Evolutionary conservation across 148 eudicot genomes (phyloP), one percentile per base, ranked within the genome.

Genomic region (Rhododendron simsii): DNA sequence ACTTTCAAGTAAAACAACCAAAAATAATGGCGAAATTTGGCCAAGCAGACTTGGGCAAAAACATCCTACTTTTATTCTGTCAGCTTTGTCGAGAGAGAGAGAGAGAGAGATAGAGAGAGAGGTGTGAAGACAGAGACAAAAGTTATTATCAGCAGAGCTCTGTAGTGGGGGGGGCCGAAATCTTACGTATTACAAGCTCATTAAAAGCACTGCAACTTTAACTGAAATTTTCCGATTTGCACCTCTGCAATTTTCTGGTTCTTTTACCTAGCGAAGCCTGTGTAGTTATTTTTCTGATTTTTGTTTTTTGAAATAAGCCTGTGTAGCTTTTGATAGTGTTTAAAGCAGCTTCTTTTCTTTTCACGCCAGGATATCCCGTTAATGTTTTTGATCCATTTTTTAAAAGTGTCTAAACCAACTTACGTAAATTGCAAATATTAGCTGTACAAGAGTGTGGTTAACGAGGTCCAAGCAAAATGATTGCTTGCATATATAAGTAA

Each of bases 171-270:
- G 78, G 51, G n/a, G n/a, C 16, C 10, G 55, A 67, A 71, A 84
- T 84, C 79, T 73, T 37, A 57, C 84, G 35, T 11, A 9, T 48
- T 16, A 50, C 74, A 12, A 71, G 57, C 85, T 50, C 65, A 33
- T 84, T 84, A 16, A 84, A 23, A 20, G 85, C 65, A 48, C 79
- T 84, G 85, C 65, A 69, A 48, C 30, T 84, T 50, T 18, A 48
- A 18, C 85, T 84, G 85, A 37, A 61, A 9, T 41, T 41, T 47
- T 18, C 44, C 73, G 39, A 7, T 63, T 44, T 57, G 20, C 18
- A 69, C 65, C 83, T 53, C 65, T 80, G 69, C 28, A 45, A 69
- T 18, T 28, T 71, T 47, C 37, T 16, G 35, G 33, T 10, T 26
- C 74, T 26, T 67, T 26, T 67, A 3, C 33, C 73, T 26, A 65